Evolutionary conservation across 2,329 filamentous ascomycete species (phyloP).

Genomic region (Exophiala spinifera): DNA sequence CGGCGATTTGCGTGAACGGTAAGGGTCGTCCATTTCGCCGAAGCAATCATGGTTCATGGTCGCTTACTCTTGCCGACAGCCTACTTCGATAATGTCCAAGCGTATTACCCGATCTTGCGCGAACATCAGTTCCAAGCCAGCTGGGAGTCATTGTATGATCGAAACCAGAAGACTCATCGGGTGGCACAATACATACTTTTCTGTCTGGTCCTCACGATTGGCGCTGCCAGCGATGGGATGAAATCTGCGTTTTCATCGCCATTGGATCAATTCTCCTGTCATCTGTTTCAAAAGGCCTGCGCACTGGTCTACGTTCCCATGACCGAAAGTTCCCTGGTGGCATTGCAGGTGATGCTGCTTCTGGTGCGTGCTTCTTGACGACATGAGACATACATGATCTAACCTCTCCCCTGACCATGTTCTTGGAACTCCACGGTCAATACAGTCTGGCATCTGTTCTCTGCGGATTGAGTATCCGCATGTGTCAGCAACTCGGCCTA

Average conservation of each 20-base stretch:
- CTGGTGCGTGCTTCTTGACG: background rate
- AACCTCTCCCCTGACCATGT: constrained; percentile 1
- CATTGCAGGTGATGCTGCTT: constrained; percentile 5
- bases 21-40: too few species aligned
- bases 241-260: background rate
- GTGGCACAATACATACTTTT: constrained; percentile 1
- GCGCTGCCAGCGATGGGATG: background rate
- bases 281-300: constrained; percentile 1
- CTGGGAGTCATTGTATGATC: constrained; percentile 6
- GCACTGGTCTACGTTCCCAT: background rate
- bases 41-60: too few species aligned
- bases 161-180: background rate
- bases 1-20: too few species aligned
- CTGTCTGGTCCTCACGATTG: constrained; percentile 1
- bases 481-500: background rate
- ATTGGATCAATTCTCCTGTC: background rate
- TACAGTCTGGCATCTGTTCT: background rate
- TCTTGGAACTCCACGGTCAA: constrained; percentile 3
- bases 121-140: background rate
- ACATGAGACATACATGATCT: too few species aligned
- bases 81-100: constrained; percentile 4
- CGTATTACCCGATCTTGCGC: constrained; percentile 1
- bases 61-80: background rate
- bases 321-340: background rate
- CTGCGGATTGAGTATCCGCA: background rate